A percentile compares a stretch with the other conserved stretches of the same genome.
phyloP scores from a whole-genome alignment of 768 basidiomycete genomes.

The Tylopilus plumbeoviolaceoides region DNA sequence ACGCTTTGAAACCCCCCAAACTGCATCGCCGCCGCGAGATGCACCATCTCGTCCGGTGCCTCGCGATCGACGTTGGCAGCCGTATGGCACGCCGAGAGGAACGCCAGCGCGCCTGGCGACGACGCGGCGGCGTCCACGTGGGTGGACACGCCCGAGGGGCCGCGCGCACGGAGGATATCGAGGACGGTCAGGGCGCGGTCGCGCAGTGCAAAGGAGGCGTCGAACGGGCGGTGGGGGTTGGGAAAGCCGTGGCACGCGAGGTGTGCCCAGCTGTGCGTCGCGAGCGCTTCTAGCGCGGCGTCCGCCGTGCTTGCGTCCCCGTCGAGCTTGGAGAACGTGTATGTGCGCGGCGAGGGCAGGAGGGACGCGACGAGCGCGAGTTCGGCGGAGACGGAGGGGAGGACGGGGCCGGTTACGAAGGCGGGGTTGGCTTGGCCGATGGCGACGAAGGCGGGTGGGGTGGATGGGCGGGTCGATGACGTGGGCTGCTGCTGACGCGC shows the following conservation, averaged over 20 bases:
- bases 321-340: constrained; percentile 4
- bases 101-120: constrained; percentile 22
- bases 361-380: constrained; percentile 19
- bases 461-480: too few relatives aligned
- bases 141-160: neutral
- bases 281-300: constrained; percentile 13
- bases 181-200: constrained; percentile 22
- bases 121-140: too few relatives aligned
- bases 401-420: constrained; percentile 1
- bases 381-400: constrained; percentile 16
- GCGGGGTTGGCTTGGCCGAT: constrained; percentile 19
- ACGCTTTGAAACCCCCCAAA: constrained; percentile 28
- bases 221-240: constrained; percentile 19
- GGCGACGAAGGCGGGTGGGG: constrained; percentile 10
- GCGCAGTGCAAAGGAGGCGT: constrained; percentile 23
- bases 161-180: constrained; percentile 18
- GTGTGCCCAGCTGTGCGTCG: constrained; percentile 26
- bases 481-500: constrained; percentile 7
- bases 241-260: constrained; percentile 32
- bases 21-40: constrained; percentile 35
- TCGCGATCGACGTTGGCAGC: constrained; percentile 5
- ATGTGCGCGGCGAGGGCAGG: constrained; percentile 5
- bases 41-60: constrained; percentile 31
- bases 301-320: constrained; percentile 13
- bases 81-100: constrained; percentile 35